Percentiles rank a stretch among this genome's conserved stretches.
These are phyloP conservation scores for Allium sativum DNA, from an alignment of 106 monocot species.

Conservation along the genomic window DNA sequence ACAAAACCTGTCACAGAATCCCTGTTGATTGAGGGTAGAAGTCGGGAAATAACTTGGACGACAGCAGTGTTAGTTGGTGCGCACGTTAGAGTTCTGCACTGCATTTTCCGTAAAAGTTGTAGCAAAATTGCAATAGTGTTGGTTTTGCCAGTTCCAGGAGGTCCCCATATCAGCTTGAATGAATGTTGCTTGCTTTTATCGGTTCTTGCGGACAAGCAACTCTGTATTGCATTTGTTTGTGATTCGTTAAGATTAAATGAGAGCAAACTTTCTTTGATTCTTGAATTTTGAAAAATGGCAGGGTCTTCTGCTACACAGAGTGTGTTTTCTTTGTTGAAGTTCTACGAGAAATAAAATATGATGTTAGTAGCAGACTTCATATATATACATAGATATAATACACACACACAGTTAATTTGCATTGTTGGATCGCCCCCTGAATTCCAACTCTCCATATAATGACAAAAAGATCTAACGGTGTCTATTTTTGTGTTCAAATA, in stretches of 20 bases:
- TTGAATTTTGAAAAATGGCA: background rate
- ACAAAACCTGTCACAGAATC: background rate
- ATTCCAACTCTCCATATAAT: too few relatives aligned
- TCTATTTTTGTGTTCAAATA: too few relatives aligned
- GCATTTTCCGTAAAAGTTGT: slow-evolving; percentile 17
- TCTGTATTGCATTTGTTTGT: slow-evolving; percentile 17
- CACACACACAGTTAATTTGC: too few relatives aligned
- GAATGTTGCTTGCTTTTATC: background rate
- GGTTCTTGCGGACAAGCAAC: slow-evolving; percentile 7
- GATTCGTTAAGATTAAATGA: slow-evolving; percentile 13
- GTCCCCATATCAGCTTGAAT: slow-evolving; percentile 61
- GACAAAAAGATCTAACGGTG: too few relatives aligned
- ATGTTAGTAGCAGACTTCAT: background rate
- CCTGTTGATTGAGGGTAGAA: slow-evolving; percentile 20
- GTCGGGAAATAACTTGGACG: slow-evolving; percentile 21
- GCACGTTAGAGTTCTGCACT: slow-evolving; percentile 39
- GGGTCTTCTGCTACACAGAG: background rate
- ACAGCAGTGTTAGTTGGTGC: slow-evolving; percentile 70
- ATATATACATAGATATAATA: background rate
- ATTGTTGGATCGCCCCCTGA: too few relatives aligned
- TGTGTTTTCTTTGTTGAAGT: background rate
- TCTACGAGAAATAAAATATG: background rate
- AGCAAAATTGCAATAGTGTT: slow-evolving; percentile 39
- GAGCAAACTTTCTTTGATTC: background rate
- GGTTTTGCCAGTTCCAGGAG: slow-evolving; percentile 78